Percentiles rank a stretch among this genome's conserved stretches.
phyloP scores from a whole-genome alignment of 2,329 filamentous ascomycete species.

The Neofusicoccum umdonicola region DNA sequence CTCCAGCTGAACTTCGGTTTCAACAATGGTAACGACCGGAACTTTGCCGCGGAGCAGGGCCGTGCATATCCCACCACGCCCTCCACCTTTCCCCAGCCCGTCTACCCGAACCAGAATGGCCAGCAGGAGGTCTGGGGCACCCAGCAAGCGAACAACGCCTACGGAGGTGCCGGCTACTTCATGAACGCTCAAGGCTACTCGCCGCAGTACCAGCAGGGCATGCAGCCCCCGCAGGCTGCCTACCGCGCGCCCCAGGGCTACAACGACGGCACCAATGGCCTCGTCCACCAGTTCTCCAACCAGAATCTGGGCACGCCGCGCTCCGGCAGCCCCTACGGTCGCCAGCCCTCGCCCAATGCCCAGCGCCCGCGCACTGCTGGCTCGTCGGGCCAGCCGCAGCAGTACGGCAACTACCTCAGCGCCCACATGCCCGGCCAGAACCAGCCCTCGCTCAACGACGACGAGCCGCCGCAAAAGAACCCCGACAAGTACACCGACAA shows the following conservation, averaged over 20 bases:
- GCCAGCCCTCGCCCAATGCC: conserved; percentile 63
- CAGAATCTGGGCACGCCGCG: conserved; percentile 80
- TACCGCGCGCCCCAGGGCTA: conserved; percentile 59
- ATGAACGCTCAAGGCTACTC: conserved; percentile 50
- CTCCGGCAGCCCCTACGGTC: conserved; percentile 64
- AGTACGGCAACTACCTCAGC: conserved; percentile 64
- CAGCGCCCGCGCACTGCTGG: conserved; percentile 85
- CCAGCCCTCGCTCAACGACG: conserved; percentile 55
- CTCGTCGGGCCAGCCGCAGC: conserved; percentile 58
- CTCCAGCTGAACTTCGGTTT: conserved; percentile 55
- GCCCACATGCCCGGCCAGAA: conserved; percentile 64
- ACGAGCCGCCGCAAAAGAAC: conserved; percentile 72
- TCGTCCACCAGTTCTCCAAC: conserved; percentile 95
- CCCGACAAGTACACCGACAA: conserved; percentile 87
- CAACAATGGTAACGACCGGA: conserved; percentile 39
- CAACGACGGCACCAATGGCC: conserved; percentile 83
- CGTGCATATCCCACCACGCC: conserved; percentile 67
- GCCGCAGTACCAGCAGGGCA: conserved; percentile 47
- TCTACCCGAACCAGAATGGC: conserved; percentile 61
- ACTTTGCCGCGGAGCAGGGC: conserved; percentile 44
- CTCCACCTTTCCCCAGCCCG: conserved; percentile 92
- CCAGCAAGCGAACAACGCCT: conserved; percentile 42
- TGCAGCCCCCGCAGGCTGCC: conserved; percentile 52
- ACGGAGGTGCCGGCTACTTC: conserved; percentile 42
- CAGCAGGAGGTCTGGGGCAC: conserved; percentile 62